Base-by-base conservation (phyloP, 306 rosid species). In the Gastrolobium villosum region DNA sequence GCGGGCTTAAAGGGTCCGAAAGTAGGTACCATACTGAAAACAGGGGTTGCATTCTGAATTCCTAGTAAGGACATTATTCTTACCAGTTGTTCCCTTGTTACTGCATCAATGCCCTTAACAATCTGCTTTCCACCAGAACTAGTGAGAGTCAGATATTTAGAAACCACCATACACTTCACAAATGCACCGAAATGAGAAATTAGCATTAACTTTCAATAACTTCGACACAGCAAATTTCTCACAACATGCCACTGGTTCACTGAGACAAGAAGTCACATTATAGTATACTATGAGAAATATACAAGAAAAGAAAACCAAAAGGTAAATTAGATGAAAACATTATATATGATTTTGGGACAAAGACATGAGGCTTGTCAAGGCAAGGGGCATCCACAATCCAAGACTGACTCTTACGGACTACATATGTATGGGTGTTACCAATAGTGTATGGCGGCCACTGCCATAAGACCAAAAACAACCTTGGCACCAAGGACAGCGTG, bases 61-160 rank as follows among this genome's bases (percentile, higher is more conserved):
- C 99, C 98, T 15, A 92, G 78, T 65, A 88, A 67, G 75, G 97
- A 84, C 92, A 88, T 86, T 72, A 75, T 66, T 70, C 89, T 86
- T 57, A 95, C 97, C 72, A 95, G 86, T 82, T 95, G 99, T 82
- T 95, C 99, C 83, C 99, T 92, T 30, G 98, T 86, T 71, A 95
- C 79, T 66, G 98, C 99, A 84, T 95, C 99, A 72, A 95, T 95
- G 70, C 96, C 99, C 84, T 95, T 92, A 26, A 95, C 99, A 66
- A 95, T 90, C 99, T 95, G 93, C 70, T 63, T 82, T 70, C 65
- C 80, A 60, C 66, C 49, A 59, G 32, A 52, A 81, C 70, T 72
- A 57, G 61, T 37, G 64, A 52, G 10, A 11, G 81, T 82, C 65
- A 65, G 50, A 37, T 43, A 37, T 67, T 48, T 49, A 41, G 73